phyloP scores from a whole-genome alignment of 345 rosid species.

The Lenwebbia sp. region DNA sequence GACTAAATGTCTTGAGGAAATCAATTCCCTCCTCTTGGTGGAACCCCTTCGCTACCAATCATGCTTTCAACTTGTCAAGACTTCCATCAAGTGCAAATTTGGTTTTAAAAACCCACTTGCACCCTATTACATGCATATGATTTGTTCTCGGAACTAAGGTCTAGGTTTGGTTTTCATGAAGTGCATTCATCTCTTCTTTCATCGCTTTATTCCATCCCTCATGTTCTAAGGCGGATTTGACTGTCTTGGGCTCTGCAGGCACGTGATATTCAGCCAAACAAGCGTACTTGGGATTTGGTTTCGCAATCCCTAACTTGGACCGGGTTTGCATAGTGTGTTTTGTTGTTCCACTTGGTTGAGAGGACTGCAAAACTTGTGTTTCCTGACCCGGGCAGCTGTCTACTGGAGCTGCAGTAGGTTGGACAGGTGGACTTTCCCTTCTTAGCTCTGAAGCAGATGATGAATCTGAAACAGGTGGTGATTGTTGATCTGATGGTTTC shows the following conservation, averaged over 20 bases:
- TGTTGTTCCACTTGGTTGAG: too few species aligned
- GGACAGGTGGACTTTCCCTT: too few species aligned
- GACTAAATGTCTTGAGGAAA: too few species aligned
- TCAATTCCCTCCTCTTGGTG: too few species aligned
- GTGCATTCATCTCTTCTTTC: neutral
- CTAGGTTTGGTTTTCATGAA: too few species aligned
- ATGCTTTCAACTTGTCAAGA: neutral
- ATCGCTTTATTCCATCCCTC: neutral
- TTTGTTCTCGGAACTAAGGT: neutral
- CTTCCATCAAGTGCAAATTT: neutral
- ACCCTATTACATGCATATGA: neutral
- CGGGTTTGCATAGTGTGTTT: too few species aligned
- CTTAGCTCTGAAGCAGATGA: too few species aligned
- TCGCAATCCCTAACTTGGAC: neutral
- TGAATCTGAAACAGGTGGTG: too few species aligned
- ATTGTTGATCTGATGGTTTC: too few species aligned
- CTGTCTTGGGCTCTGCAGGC: neutral
- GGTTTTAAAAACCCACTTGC: neutral
- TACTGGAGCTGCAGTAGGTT: too few species aligned
- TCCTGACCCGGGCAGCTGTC: too few species aligned
- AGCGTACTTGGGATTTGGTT: neutral
- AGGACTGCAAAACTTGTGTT: too few species aligned
- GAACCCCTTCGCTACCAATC: conserved; percentile 1
- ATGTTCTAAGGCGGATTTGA: neutral
- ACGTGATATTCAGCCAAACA: neutral